A percentile compares a stretch with the other conserved stretches of the same genome.
Evolutionary conservation across 2,329 filamentous ascomycete genomes (phyloP).

Genomic region (Hymenoscyphus albidus): DNA sequence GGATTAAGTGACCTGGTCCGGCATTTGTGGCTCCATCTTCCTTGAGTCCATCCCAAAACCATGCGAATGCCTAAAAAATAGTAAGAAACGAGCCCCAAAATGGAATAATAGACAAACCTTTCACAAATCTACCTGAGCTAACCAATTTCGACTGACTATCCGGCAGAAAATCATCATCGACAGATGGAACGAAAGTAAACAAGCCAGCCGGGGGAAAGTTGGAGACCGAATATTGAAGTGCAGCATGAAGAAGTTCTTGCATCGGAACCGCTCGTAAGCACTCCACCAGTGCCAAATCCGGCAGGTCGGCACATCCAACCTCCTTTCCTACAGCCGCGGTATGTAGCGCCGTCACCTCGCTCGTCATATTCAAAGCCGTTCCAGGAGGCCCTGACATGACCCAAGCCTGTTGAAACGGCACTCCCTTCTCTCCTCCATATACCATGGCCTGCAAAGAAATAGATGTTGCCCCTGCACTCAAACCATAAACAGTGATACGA

Average conservation of each 20-base stretch:
- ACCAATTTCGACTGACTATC: background rate
- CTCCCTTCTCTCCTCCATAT: background rate
- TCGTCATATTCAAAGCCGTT: slow-evolving; percentile 4
- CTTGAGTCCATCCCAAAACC: background rate
- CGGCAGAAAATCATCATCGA: background rate
- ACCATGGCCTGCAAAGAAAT: background rate
- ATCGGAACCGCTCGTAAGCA: slow-evolving; percentile 7
- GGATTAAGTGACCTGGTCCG: background rate
- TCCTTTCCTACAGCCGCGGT: background rate
- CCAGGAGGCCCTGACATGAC: slow-evolving; percentile 4
- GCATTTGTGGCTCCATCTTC: background rate
- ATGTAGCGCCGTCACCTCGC: background rate
- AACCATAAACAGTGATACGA: background rate
- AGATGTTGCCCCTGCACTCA: slow-evolving; percentile 4
- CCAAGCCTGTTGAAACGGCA: background rate
- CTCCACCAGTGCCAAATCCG: background rate
- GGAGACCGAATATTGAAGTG: slow-evolving; percentile 13
- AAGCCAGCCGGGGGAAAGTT: slow-evolving; percentile 5
- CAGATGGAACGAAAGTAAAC: background rate
- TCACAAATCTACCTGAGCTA: background rate
- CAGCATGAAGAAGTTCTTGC: slow-evolving; percentile 7
- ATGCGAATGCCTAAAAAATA: background rate
- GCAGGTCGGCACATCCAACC: background rate
- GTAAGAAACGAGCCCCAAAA: background rate
- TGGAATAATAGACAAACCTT: background rate